Evolutionary conservation across 805 yeast species (phyloP).

Genomic region (Metschnikowia anglica): DNA sequence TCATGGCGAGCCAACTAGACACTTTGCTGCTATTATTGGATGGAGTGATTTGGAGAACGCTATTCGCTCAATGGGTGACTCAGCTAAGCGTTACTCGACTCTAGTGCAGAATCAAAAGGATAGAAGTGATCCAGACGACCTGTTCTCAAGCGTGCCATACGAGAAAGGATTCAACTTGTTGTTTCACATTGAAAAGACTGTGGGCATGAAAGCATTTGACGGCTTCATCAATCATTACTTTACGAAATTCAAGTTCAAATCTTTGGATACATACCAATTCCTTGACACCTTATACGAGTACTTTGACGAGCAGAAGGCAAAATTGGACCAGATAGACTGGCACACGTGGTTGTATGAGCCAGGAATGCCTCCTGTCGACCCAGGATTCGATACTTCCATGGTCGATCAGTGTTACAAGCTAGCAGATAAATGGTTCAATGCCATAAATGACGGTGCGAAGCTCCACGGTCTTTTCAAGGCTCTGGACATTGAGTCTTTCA

Average conservation of each 20-base stretch:
- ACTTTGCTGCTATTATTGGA: slow-evolving; percentile 81
- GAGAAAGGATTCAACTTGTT: slow-evolving; percentile 86
- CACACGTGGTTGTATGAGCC: slow-evolving; percentile 75
- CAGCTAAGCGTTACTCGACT: slow-evolving; percentile 51
- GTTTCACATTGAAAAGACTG: slow-evolving; percentile 64
- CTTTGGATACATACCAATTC: slow-evolving; percentile 81
- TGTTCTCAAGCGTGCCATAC: slow-evolving; percentile 84
- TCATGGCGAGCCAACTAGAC: slow-evolving; percentile 78
- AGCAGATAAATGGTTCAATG: slow-evolving; percentile 62
- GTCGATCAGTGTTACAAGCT: slow-evolving; percentile 70
- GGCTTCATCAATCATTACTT: slow-evolving; percentile 81
- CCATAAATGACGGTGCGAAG: slow-evolving; percentile 28
- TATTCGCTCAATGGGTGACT: slow-evolving; percentile 60
- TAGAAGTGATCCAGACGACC: slow-evolving; percentile 81
- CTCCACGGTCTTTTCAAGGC: slow-evolving; percentile 35
- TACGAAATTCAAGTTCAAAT: slow-evolving; percentile 60
- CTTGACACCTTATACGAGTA: slow-evolving; percentile 71
- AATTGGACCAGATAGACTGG: slow-evolving; percentile 80
- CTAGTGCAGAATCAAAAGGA: slow-evolving; percentile 71
- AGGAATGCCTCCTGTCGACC: slow-evolving; percentile 84
- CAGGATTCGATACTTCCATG: slow-evolving; percentile 72
- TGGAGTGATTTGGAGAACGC: slow-evolving; percentile 78
- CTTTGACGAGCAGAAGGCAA: slow-evolving; percentile 45
- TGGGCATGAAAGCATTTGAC: slow-evolving; percentile 66
- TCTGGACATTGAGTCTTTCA: slow-evolving; percentile 55